Conservation (phyloP, 805 yeast genomes). For the Sungouiozyma ichnusensis region DNA sequence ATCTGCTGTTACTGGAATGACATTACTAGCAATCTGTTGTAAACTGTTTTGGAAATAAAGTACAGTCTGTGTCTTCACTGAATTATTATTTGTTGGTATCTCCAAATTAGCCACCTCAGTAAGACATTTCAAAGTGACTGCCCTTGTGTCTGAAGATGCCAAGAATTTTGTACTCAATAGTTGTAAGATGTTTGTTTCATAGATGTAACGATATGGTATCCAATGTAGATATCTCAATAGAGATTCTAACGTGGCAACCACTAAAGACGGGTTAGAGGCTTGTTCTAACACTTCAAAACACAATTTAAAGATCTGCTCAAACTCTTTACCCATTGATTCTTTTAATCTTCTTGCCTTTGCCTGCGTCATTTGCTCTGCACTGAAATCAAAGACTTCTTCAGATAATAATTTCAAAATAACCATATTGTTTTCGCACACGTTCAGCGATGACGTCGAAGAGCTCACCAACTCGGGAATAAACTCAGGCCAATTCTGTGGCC, state of each 20-base stretch:
- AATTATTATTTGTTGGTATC: conserved; percentile 41
- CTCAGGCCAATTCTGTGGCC: conserved; percentile 99
- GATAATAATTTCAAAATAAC: conserved; percentile 75
- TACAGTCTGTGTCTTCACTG: conserved; percentile 40
- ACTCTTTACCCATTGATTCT: conserved; percentile 76
- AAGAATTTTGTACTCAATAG: conserved; percentile 68
- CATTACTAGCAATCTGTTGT: conserved; percentile 49
- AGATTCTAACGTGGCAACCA: conserved; percentile 75
- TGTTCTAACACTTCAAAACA: conserved; percentile 91
- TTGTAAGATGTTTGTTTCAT: conserved; percentile 72
- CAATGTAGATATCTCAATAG: conserved; percentile 81
- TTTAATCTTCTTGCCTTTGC: conserved; percentile 82
- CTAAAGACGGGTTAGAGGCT: conserved; percentile 72
- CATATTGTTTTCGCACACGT: conserved; percentile 97
- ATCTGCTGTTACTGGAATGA: conserved; percentile 66
- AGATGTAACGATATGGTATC: conserved; percentile 86
- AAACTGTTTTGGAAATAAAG: conserved; percentile 62
- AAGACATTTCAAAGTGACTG: conserved; percentile 79
- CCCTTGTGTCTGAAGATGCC: conserved; percentile 67
- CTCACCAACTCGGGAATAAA: conserved; percentile 88
- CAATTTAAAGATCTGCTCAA: conserved; percentile 83
- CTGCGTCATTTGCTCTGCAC: conserved; percentile 95
- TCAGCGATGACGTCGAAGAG: conserved; percentile 73
- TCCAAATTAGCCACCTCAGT: conserved; percentile 77
- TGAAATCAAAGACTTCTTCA: conserved; percentile 92